Base-by-base conservation (phyloP, 176 grass and related monocot genomes). In the Ensete ventricosum region DNA sequence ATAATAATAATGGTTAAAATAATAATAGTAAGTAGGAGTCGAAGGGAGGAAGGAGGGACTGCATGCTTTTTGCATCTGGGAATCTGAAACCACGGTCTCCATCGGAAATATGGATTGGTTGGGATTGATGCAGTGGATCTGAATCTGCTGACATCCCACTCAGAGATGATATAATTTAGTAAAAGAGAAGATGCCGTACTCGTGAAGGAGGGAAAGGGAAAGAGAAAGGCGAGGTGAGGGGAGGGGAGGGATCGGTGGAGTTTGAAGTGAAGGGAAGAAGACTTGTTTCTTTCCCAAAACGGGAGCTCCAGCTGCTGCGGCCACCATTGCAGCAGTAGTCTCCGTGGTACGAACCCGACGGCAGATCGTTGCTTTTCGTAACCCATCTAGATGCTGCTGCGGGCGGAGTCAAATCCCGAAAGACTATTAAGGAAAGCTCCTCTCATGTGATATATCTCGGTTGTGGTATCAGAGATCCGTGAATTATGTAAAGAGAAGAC, bases 41-140 rank as follows among this genome's bases (percentile, higher is more conserved):
- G 34, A 43, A 43, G 57, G n/a, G 57, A n/a, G 25, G 14, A 17
- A 1, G 8, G 26, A 23, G 21, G 48, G 59, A 53, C 64, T 77
- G 75, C 59, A 77, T 55, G 71, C 55, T 19, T 24, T 76, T 76
- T 64, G 59, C 67, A 48, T 77, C 75, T 53, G 6, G 57, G 57
- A 64, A 77, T 64, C 59, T 74, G 17, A 22, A 59, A 74, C 52
- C 16, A 43, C 34, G 34, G 17, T 70, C 24, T 70, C 27, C 16
- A 29, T 49, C 55, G 48, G 51, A 70, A 58, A 43, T 25, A 79
- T 26, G 14, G 24, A 69, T 69, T 79, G 17, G 64, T 70, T 69
- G 65, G 77, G 77, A 79, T 79, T 21, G 77, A 79, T 79, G 77
- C 77, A 24, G 63, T 25, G 52, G 77, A 79, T 70, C 65, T 71